Evolutionary conservation across 2,329 filamentous ascomycete genomes (phyloP).

Genomic region (Alternaria triticimaculans): DNA sequence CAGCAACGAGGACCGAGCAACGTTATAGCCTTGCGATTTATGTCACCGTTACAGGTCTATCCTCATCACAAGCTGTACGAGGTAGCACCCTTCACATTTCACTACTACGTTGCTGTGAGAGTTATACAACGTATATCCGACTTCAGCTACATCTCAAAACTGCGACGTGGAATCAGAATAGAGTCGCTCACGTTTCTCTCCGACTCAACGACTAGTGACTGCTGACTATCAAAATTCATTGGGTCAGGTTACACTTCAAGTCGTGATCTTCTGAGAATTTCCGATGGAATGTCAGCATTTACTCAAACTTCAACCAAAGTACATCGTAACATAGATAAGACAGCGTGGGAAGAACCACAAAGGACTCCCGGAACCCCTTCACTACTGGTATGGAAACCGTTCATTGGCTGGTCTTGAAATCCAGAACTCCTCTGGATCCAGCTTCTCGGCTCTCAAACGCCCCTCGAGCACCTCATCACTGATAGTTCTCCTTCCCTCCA

Average conservation of each 20-base stretch:
- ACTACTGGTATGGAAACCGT: not conserved
- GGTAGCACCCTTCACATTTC: not conserved
- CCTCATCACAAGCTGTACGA: not conserved
- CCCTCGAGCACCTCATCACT: not conserved
- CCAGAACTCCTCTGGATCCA: not conserved
- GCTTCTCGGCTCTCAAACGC: not conserved
- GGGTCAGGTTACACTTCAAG: not conserved
- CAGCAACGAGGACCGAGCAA: not conserved
- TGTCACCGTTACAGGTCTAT: not conserved
- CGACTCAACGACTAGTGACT: not conserved
- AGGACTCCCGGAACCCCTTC: not conserved
- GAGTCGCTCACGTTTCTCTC: not conserved
- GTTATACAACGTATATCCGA: not conserved
- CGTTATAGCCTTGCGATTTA: not conserved
- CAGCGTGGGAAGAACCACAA: fast-evolving
- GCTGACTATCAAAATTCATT: not conserved
- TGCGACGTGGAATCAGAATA: not conserved
- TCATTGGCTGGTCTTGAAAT: not conserved
- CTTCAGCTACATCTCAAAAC: not conserved
- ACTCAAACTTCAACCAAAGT: not conserved
- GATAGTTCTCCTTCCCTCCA: not conserved
- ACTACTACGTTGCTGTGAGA: not conserved
- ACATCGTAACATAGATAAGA: not conserved
- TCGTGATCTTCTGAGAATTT: not conserved
- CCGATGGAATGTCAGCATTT: not conserved